Evolutionary conservation across 208 protist genomes (phyloP), one percentile per base, ranked within the genome.

Genomic region (Trypanosomatidae sp.): DNA sequence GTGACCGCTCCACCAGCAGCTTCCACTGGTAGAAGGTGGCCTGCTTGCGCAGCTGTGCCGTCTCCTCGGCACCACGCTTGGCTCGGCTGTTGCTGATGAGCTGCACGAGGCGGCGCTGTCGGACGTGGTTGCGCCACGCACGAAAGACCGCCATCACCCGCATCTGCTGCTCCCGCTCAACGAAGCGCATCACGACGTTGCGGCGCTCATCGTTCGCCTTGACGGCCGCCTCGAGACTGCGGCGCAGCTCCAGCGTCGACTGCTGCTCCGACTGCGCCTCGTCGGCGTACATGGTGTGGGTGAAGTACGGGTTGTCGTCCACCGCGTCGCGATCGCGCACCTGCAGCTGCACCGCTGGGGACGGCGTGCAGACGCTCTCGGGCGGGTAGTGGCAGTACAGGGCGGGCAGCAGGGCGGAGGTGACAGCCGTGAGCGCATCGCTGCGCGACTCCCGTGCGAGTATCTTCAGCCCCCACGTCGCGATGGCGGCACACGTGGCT

Each of bases 241-340:
- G 66, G 13, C 70, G 69, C 22, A 93, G 78, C 46, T 82, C 46
- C 22, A 46, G 28, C 28, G 87, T 73, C 3, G 71, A 84, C 47
- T 39, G 39, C 52, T 84, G 73, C 44, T 83, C 80, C 4, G 81
- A 72, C 41, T 76, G 56, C 15, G 90, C 81, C 62, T 92, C 83
- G 53, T 95, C 85, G 64, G 93, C 82, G 67, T 85, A 93, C 85
- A 93, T 96, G 46, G 81, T 66, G 80, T 96, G 92, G 2, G 90
- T 92, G 39, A 96, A 91, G 76, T 86, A 95, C 9, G 92, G 89
- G 74, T 96, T 96, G 70, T 86, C 69, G 33, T 69, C 71, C 33
- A 95, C 39, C 0, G 74, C 82, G 43, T 71, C 73, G 22, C 47
- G 74, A 43, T 91, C 86, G 22, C 59, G 75, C 64, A 93, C 64